Conservation (phyloP, 805 yeast genomes). For the Candida odintsovae region DNA sequence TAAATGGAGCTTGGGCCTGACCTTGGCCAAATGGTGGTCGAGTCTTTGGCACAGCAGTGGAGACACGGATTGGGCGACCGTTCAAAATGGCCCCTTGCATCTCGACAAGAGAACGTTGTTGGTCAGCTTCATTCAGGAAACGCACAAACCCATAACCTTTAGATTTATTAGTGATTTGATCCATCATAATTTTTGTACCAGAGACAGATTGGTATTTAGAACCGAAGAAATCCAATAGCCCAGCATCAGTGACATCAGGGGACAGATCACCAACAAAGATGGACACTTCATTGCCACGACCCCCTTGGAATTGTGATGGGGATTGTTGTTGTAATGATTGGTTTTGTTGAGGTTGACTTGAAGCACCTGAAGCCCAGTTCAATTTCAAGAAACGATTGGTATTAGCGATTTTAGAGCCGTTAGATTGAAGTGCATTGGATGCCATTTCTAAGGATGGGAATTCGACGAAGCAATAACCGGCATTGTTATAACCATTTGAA, state of each 20-base stretch:
- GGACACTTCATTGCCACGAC: constrained; percentile 43
- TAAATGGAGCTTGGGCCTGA: constrained; percentile 6
- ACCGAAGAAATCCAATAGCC: constrained; percentile 60
- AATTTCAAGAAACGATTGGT: constrained; percentile 54
- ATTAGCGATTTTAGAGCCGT: constrained; percentile 67
- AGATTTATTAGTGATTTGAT: constrained; percentile 60
- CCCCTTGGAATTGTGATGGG: constrained; percentile 3
- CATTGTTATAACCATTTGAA: constrained; percentile 36
- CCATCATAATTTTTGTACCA: constrained; percentile 74
- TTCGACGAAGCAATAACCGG: constrained; percentile 80
- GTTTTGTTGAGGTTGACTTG: constrained; percentile 15
- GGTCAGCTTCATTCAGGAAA: constrained; percentile 58
- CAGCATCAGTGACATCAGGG: constrained; percentile 63
- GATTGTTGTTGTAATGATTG: constrained; percentile 1
- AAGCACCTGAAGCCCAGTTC: constrained; percentile 73
- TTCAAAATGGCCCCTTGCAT: constrained; percentile 77
- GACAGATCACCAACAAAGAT: constrained; percentile 84
- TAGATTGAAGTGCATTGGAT: constrained; percentile 55
- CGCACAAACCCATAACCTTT: constrained; percentile 91
- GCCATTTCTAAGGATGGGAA: constrained; percentile 60
- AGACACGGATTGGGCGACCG: constrained; percentile 72
- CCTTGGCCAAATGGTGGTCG: constrained; percentile 18
- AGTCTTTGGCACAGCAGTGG: constrained; percentile 56
- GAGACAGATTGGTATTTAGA: constrained; percentile 66
- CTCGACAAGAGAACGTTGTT: constrained; percentile 65